A percentile compares a stretch with the other conserved stretches of the same genome.
Evolutionary conservation across 2,329 filamentous ascomycete species (phyloP).

Genomic region (Fusarium verticillioides): DNA sequence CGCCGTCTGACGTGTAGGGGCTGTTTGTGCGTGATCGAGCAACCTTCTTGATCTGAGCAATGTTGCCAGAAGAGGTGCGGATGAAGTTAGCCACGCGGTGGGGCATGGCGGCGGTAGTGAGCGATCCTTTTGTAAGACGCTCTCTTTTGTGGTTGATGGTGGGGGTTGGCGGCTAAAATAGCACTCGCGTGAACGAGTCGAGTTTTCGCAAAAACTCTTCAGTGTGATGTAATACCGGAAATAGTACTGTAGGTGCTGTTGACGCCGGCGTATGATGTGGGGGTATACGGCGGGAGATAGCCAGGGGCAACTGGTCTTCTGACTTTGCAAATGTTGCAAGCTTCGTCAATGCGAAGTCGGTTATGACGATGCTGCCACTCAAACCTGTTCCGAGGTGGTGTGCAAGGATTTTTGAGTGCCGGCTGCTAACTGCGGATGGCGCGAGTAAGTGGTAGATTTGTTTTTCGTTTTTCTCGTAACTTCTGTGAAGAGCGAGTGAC

Average conservation of each 20-base stretch:
- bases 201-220: conserved; percentile 35
- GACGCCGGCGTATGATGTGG: conserved; percentile 13
- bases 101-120: conserved; percentile 58
- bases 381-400: conserved; percentile 32
- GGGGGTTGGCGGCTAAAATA: conserved; percentile 36
- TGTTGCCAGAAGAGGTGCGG: conserved; percentile 65
- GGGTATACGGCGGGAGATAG: conserved; percentile 32
- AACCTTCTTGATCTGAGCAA: conserved; percentile 60
- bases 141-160: conserved; percentile 9
- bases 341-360: conserved; percentile 14
- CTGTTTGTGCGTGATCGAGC: conserved; percentile 48
- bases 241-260: conserved; percentile 2
- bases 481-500: conserved; percentile 7
- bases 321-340: conserved; percentile 18
- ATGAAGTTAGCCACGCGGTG: conserved; percentile 68
- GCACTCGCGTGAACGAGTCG: conserved; percentile 12
- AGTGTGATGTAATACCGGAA: conserved; percentile 33
- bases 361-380: conserved; percentile 26
- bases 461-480: conserved; percentile 25
- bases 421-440: conserved; percentile 19
- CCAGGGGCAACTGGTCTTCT: conserved; percentile 33
- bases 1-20: conserved; percentile 51
- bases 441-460: conserved; percentile 12
- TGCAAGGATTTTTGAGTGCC: conserved; percentile 33
- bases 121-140: conserved; percentile 32